These are phyloP conservation scores for Collybiopsis confluens DNA, from an alignment of 768 basidiomycete genomes.

Conservation along the genomic window DNA sequence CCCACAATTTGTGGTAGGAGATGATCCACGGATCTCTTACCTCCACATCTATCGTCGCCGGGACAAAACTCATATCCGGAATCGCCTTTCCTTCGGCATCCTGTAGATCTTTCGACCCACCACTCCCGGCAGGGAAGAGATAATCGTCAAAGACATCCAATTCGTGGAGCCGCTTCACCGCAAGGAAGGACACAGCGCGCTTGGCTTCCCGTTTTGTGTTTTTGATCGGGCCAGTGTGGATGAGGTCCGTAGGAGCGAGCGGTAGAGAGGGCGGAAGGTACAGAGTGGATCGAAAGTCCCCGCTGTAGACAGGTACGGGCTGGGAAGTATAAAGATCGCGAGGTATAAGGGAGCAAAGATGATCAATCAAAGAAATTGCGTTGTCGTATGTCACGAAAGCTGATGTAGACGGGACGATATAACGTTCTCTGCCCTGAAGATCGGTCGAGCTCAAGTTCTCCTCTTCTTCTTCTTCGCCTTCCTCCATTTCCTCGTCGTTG, in stretches of 20 bases:
- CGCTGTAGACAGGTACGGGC: conserved; percentile 57
- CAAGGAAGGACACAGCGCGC: conserved; percentile 77
- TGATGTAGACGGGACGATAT: conserved; percentile 64
- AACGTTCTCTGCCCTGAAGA: conserved; percentile 65
- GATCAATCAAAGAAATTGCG: conserved; percentile 63
- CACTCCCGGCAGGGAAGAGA: conserved; percentile 64
- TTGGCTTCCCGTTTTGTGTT: conserved; percentile 78
- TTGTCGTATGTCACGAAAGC: conserved; percentile 80
- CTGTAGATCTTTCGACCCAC: conserved; percentile 42
- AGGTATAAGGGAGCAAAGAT: conserved; percentile 76
- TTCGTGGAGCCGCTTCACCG: conserved; percentile 62
- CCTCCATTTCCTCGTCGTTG: conserved; percentile 31
- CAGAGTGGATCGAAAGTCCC: conserved; percentile 56
- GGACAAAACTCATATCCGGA: conserved; percentile 39
- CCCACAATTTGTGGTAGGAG: conserved; percentile 45
- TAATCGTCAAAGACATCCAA: conserved; percentile 82
- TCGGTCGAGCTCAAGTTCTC: conserved; percentile 45
- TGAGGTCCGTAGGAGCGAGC: conserved; percentile 47
- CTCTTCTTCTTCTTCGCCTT: conserved; percentile 40
- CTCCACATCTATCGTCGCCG: conserved; percentile 51
- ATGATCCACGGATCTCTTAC: conserved; percentile 69
- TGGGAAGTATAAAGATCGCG: conserved; percentile 63
- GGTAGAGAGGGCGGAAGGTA: conserved; percentile 66
- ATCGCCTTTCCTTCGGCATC: conserved; percentile 49
- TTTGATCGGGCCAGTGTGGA: conserved; percentile 54